These are phyloP conservation scores for Penicillium sp. DNA, from an alignment of 2,329 filamentous ascomycete species.

Conservation along the genomic window DNA sequence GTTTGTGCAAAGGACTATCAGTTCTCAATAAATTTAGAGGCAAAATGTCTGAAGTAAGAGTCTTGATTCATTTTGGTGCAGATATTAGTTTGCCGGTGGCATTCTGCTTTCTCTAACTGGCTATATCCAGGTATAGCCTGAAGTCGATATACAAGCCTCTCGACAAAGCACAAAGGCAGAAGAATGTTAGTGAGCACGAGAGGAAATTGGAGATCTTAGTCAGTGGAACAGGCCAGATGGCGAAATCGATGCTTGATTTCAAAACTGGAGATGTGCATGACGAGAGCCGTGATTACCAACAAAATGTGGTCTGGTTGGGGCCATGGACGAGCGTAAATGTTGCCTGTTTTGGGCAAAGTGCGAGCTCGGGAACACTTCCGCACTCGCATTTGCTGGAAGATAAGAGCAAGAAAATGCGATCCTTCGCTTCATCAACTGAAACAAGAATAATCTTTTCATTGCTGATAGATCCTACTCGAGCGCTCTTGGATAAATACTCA, in stretches of 20 bases:
- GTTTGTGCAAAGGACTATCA: too few relatives aligned
- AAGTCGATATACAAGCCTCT: not conserved
- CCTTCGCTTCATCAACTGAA: not conserved
- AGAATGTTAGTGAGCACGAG: not conserved
- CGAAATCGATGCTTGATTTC: not conserved
- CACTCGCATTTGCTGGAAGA: constrained; percentile 7
- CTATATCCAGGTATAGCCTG: not conserved
- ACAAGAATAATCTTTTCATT: not conserved
- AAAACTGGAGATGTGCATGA: not conserved
- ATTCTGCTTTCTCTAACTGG: not conserved
- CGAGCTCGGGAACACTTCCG: constrained; percentile 6
- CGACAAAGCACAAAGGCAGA: not conserved
- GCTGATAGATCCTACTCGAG: not conserved
- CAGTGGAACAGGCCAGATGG: constrained; percentile 9
- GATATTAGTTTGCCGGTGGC: not conserved
- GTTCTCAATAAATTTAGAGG: too few relatives aligned
- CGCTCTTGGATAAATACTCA: not conserved
- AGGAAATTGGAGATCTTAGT: constrained; percentile 1
- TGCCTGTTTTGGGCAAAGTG: constrained; percentile 4
- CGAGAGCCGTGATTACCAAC: constrained; percentile 7
- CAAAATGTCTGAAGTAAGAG: too few relatives aligned
- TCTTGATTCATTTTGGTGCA: too few relatives aligned
- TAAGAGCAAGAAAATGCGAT: constrained; percentile 4
- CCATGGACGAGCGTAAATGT: constrained; percentile 2
- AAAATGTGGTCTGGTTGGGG: constrained; percentile 11